Base-by-base conservation (phyloP, 495 filamentous ascomycete species). In the Pseudomonodictys pantanalensis region DNA sequence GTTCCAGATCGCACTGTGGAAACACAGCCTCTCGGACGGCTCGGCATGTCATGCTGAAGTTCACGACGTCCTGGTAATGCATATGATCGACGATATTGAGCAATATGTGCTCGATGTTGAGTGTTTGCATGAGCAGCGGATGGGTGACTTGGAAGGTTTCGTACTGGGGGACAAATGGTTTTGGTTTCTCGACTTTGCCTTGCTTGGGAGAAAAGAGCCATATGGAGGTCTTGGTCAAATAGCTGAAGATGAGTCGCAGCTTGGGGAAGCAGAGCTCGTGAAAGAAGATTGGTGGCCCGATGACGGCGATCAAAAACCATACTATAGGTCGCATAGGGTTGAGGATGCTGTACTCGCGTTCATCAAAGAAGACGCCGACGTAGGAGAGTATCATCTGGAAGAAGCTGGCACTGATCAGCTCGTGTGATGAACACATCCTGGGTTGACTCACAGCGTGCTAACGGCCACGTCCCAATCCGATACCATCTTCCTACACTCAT, bases 341-440 rank as follows among this genome's bases (percentile, higher is more conserved):
- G 28, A 66, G 58, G 3, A 66, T 4, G 49, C 63, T 66, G 32
- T 39, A 46, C 20, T 57, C 58, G 10, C 58, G 52, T 44, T 50
- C 58, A 43, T 66, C 63, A 38, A 35, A 62, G 54, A 66, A 66
- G 22, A 66, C 43, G 22, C 63, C 63, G 38, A 66, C 32, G 24
- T 66, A 66, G 9, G 63, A 39, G 23, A 53, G 32, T 22, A 66
- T 0, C 46, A 62, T 54, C 30, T 66, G 58, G 25, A 60, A 60
- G 35, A 56, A 41, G 17, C 62, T 65, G 18, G 24, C 3, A 26
- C 9, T 5, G 22, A 7, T 18, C n/a, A 11, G 41, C 22, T 43
- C 53, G 29, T 33, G n/a, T 52, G n/a, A 7, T 18, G 6, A 1
- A 47, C 3, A 0, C 17, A 3, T 10, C 10, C n/a, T 8, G 17